Conservation (phyloP, 305 asterid genomes). For the Nicotiana rustica region DNA sequence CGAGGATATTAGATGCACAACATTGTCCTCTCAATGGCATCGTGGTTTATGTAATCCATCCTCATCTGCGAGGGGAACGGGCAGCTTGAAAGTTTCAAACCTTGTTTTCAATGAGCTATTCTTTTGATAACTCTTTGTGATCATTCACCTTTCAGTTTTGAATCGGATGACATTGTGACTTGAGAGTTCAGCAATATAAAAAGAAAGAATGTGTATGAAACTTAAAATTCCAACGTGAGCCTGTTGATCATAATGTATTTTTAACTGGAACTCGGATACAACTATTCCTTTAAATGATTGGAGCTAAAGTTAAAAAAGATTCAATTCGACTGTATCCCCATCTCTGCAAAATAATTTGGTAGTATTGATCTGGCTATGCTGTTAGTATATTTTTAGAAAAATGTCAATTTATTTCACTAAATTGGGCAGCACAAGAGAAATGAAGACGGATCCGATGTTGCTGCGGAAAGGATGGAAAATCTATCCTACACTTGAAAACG, state of each 20-base stretch:
- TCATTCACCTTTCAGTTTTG: background rate
- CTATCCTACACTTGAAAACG: background rate
- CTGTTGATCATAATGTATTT: background rate
- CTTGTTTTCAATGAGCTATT: background rate
- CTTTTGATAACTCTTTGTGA: background rate
- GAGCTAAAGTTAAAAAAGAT: background rate
- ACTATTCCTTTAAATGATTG: background rate
- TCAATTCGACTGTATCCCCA: background rate
- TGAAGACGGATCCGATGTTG: background rate
- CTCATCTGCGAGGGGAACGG: background rate
- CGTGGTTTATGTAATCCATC: too few relatives aligned
- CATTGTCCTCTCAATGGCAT: background rate
- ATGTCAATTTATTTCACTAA: background rate
- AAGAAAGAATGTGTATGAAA: background rate
- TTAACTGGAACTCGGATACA: background rate
- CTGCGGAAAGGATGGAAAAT: background rate
- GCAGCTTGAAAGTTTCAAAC: background rate
- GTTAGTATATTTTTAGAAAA: background rate
- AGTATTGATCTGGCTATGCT: background rate
- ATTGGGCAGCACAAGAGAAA: background rate
- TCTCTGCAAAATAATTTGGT: background rate
- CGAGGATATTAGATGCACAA: background rate
- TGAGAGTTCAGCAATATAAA: background rate
- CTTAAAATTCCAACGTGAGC: background rate
- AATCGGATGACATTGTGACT: background rate